Conservation (phyloP, 2,329 filamentous ascomycete species). For the Diaporthe citrichinensis region DNA sequence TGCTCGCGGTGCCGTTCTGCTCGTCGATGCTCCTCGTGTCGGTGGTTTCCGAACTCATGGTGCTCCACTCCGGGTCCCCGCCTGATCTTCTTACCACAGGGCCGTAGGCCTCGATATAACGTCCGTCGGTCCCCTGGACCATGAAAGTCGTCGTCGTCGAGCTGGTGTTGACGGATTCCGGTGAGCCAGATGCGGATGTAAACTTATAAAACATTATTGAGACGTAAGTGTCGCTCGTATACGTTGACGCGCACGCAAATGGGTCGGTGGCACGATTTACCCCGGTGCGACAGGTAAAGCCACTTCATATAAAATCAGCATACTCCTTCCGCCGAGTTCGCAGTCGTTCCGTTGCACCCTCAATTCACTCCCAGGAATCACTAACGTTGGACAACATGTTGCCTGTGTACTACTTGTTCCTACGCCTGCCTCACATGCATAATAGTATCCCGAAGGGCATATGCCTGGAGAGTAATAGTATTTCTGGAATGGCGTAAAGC, state of each 20-base stretch:
- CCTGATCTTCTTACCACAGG: not conserved
- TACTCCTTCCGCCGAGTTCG: not conserved
- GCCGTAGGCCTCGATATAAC: conserved; percentile 12
- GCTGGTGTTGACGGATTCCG: not conserved
- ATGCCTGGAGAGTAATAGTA: conserved; percentile 24
- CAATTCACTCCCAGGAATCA: not conserved
- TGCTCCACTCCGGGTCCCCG: conserved; percentile 16
- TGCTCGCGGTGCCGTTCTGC: not conserved
- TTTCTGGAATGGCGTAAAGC: conserved; percentile 1
- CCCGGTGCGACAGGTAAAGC: not conserved
- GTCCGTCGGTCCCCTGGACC: not conserved
- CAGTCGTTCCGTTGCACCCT: no score
- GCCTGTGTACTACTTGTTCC: conserved; percentile 23
- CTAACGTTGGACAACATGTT: conserved; percentile 16
- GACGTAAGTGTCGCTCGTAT: conserved; percentile 2
- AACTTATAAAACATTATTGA: not conserved
- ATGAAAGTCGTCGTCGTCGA: not conserved
- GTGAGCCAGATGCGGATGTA: not conserved
- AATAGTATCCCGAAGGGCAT: conserved; percentile 17
- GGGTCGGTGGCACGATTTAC: conserved; percentile 14
- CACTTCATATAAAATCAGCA: not conserved
- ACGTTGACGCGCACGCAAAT: conserved; percentile 13
- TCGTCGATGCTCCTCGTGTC: not conserved
- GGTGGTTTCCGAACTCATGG: not conserved
- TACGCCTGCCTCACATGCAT: conserved; percentile 11